Evolutionary conservation across 148 eudicot species (phyloP), one percentile per base, ranked within the genome.

Genomic region (Rhododendron williamsianum): DNA sequence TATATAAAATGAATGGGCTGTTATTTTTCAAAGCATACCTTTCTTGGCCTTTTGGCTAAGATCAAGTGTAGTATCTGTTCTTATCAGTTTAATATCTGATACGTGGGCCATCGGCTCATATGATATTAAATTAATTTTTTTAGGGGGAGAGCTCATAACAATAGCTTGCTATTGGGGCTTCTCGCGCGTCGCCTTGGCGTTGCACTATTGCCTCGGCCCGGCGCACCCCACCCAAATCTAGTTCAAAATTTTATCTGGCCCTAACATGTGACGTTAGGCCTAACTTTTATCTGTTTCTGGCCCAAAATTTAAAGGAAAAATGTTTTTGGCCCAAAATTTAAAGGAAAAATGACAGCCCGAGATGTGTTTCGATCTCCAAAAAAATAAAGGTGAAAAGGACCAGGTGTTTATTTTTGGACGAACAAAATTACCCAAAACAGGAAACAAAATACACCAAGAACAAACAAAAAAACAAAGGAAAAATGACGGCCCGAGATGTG

Each of bases 41-140:
- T 88, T 91, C 93, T 91, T 91, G 91, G 93, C 92, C 92, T 91
- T 91, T 91, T 88, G 92, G 91, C 92, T 91, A 91, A 89, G 91
- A 90, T 90, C 89, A 86, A 45, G 23, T 69, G 49, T 21, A 18
- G 58, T 48, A 45, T 56, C 33, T 60, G 73, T 81, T 81, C 51
- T 21, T 81, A 60, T 56, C 73, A 81, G 83, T 81, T 81, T 81
- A 81, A 81, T 60, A 81, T 81, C 19, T 81, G 83, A 81, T 81
- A 81, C 2, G 73, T 81, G 83, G 2, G 83, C 11, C 35, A 81
- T 56, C 10, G 73, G 73, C 35, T 6, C 83, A 81, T 73, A 81
- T 9, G 83, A 81, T 60, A 58, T 58, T 58, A 81, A 81, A 56
- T 81, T 58, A 35, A 81, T 58, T 81, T 58, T 81, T 81, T 10